Conservation (phyloP, 2,329 filamentous ascomycete genomes). For the Pseudocercospora cruenta region DNA sequence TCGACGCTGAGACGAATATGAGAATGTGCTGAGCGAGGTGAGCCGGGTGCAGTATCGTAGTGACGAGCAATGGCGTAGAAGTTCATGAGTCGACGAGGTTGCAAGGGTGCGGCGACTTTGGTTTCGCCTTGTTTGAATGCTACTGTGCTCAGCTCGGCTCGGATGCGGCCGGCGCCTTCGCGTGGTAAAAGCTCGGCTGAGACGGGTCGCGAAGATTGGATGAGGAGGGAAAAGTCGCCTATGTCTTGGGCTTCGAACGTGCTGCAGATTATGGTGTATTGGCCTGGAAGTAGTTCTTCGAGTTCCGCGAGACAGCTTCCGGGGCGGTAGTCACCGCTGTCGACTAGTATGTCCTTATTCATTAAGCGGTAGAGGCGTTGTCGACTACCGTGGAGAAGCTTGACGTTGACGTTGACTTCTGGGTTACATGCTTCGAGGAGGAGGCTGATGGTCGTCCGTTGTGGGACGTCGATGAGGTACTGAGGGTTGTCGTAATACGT, state of each 20-base stretch:
- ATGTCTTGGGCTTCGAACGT: conserved; percentile 83
- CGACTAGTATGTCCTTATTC: conserved; percentile 75
- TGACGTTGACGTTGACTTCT: conserved; percentile 79
- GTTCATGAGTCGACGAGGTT: conserved; percentile 53
- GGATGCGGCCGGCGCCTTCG: conserved; percentile 75
- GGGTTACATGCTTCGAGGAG: conserved; percentile 70
- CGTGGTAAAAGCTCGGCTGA: conserved; percentile 64
- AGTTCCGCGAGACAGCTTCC: conserved; percentile 73
- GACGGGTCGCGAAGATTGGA: conserved; percentile 67
- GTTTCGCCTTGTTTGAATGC: conserved; percentile 56
- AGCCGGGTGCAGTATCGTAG: conserved; percentile 25
- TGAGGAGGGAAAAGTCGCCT: conserved; percentile 72
- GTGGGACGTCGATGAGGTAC: conserved; percentile 67
- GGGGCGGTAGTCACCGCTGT: conserved; percentile 86
- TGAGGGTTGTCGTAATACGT: conserved; percentile 87
- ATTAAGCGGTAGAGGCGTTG: conserved; percentile 71
- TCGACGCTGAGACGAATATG: conserved; percentile 74
- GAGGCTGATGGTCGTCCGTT: conserved; percentile 67
- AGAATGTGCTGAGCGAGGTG: conserved; percentile 30
- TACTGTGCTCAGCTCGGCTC: conserved; percentile 60
- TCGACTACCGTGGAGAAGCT: conserved; percentile 77
- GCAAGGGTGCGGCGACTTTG: conserved; percentile 58
- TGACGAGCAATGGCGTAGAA: conserved; percentile 37
- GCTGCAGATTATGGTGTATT: conserved; percentile 86
- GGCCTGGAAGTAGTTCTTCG: conserved; percentile 65